Evolutionary conservation across 768 basidiomycete species (phyloP).

Genomic region (Suillus variegatus): DNA sequence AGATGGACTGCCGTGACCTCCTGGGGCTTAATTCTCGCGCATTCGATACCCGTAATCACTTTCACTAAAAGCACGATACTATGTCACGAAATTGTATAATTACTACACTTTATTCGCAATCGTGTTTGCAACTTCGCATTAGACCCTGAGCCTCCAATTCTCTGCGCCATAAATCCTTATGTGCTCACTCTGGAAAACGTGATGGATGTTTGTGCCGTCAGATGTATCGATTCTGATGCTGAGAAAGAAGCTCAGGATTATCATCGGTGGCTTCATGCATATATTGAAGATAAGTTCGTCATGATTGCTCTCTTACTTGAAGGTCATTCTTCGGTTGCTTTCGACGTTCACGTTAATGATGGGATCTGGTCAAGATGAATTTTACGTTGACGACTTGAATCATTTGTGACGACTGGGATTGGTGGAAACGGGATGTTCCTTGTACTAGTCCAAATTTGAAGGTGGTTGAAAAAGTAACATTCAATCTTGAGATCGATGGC

Average conservation of each 20-base stretch:
- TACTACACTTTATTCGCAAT: neutral
- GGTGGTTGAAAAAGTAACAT: neutral
- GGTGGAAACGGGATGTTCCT: conserved; percentile 4
- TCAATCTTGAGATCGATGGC: neutral
- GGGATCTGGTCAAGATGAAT: neutral
- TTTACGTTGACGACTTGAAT: neutral
- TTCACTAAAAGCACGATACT: conserved; percentile 8
- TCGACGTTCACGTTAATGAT: conserved; percentile 1
- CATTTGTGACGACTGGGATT: neutral
- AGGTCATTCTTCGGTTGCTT: neutral
- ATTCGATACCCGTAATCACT: conserved; percentile 21
- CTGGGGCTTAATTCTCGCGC: neutral
- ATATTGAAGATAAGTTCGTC: neutral
- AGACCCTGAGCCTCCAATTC: neutral
- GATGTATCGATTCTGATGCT: neutral
- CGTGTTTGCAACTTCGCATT: too few species aligned
- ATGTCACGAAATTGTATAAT: conserved; percentile 4
- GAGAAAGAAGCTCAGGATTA: neutral
- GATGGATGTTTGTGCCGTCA: neutral
- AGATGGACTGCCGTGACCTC: conserved; percentile 10
- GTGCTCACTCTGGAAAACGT: neutral
- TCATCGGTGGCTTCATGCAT: neutral
- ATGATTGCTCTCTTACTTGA: neutral
- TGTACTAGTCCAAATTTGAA: neutral
- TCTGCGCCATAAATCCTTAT: neutral